Evolutionary conservation across 305 asterid genomes (phyloP).

Genomic region (Fraxinus latifolia): DNA sequence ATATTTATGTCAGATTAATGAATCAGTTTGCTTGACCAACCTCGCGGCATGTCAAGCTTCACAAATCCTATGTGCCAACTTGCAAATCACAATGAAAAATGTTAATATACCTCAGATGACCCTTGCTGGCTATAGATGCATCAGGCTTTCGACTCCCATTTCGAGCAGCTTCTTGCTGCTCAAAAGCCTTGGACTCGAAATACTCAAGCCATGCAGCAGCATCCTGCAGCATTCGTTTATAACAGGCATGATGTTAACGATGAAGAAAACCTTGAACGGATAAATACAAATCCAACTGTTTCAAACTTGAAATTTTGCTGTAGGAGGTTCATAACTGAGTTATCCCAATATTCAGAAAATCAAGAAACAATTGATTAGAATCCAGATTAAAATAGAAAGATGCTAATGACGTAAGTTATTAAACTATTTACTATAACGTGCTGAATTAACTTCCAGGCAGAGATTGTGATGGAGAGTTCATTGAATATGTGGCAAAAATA

Average conservation of each 20-base stretch:
- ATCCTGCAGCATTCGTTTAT: conserved; percentile 53
- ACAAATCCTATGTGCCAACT: conserved; percentile 11
- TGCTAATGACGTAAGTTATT: background rate
- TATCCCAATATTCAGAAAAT: background rate
- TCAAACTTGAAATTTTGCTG: conserved; percentile 16
- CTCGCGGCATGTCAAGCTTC: background rate
- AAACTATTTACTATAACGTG: conserved; percentile 2
- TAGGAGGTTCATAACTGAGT: conserved; percentile 12
- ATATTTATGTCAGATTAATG: background rate
- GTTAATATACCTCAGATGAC: conserved; percentile 76
- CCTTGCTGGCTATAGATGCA: conserved; percentile 98
- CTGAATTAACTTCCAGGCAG: background rate
- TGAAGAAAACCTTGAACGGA: conserved; percentile 15
- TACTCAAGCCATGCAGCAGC: conserved; percentile 99
- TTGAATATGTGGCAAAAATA: background rate
- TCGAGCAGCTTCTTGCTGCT: conserved; percentile 98
- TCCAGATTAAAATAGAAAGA: conserved; percentile 2
- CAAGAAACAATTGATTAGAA: conserved; percentile 3
- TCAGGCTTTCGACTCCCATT: conserved; percentile 94
- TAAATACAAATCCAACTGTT: background rate
- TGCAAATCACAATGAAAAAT: conserved; percentile 15
- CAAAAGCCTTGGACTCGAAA: conserved; percentile 95
- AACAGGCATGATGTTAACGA: conserved; percentile 18
- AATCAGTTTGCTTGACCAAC: background rate
- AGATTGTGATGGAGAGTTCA: background rate